These are phyloP conservation scores for Alternaria arborescens DNA, from an alignment of 2,329 filamentous ascomycete species.

Conservation along the genomic window DNA sequence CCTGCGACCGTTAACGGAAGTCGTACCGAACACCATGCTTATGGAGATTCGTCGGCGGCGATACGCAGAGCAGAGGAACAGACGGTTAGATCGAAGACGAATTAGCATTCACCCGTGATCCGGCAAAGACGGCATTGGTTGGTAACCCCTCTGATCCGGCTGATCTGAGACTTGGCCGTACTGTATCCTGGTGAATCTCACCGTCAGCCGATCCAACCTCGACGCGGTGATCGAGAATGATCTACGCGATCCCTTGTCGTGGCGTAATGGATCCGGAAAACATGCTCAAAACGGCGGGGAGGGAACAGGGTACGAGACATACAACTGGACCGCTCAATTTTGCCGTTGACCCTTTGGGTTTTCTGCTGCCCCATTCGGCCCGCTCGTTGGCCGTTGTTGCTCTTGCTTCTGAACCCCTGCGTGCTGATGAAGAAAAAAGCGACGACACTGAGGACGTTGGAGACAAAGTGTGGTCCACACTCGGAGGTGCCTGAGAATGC, in stretches of 20 bases:
- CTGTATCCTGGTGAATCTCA: slow-evolving; percentile 29
- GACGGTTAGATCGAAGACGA: slow-evolving; percentile 16
- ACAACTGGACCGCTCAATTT: slow-evolving; percentile 23
- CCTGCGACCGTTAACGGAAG: slow-evolving; percentile 18
- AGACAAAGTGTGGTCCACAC: slow-evolving; percentile 1
- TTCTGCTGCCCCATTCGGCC: slow-evolving; percentile 18
- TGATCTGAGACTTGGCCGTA: slow-evolving; percentile 48
- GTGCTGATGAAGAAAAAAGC: slow-evolving; percentile 1
- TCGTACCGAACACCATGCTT: slow-evolving; percentile 29
- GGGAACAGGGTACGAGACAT: slow-evolving; percentile 33
- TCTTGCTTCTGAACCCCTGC: slow-evolving; percentile 10
- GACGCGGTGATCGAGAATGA: slow-evolving; percentile 42
- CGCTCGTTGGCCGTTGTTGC: slow-evolving; percentile 11
- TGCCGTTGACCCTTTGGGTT: slow-evolving; percentile 21
- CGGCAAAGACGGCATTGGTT: slow-evolving; percentile 22
- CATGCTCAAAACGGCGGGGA: slow-evolving; percentile 42
- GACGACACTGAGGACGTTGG: not conserved
- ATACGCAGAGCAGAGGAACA: slow-evolving; percentile 18
- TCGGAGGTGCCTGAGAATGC: not conserved
- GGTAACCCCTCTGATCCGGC: slow-evolving; percentile 33
- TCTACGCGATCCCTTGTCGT: slow-evolving; percentile 45
- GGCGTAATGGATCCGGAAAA: slow-evolving; percentile 43
- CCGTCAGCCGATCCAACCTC: slow-evolving; percentile 39
- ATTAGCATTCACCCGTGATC: slow-evolving; percentile 20
- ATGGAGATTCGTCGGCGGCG: slow-evolving; percentile 33